Evolutionary conservation across 1,139 yeast genomes (phyloP), one percentile per base, ranked within the genome.

Genomic region (Nadsonia commutata): DNA sequence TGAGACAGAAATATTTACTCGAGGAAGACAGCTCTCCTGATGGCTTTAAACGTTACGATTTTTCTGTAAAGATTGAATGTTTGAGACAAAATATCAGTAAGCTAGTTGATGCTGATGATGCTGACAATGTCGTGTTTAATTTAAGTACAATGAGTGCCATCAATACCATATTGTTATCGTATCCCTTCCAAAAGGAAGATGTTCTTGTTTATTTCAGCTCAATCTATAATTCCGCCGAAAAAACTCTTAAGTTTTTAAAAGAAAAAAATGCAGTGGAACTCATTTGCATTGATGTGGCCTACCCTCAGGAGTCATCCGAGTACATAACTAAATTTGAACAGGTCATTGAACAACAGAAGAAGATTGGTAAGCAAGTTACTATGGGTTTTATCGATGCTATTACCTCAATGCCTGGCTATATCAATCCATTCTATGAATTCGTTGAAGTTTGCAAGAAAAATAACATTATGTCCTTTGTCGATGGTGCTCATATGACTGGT

Each of bases 401-500:
- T 23, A 61, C 74, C 17, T 78, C 86, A 2, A 68, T 72, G 71
- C 90, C 90, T 0, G 80, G 80, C 2, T 71, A 71, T 8, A 56
- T 63, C 20, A 56, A 78, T 37, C 90, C 93, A 0, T 79, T 68
- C 58, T 69, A 69, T 47, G 56, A 64, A 45, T 52, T 80, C 45
- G 65, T 68, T 2, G 50, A 58, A n/a, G 57, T 74, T 40, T 76
- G 84, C 52, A 59, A 62, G 16, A 56, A 71, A 42, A 60, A 73
- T 46, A 59, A 61, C 8, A 72, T 74, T 5, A 51, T 77, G 39
- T 74, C 84, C 2, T 59, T 78, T 38, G 68, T 81, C 27, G 93
- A 81, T 55, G 90, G 80, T 11, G 86, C 90, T 2, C 90, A 81
- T 56, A 72, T 76, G 1, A 65, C 74, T 36, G 90, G 90, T 0